Percentiles rank a stretch among this genome's conserved stretches.
Conservation (phyloP, 768 basidiomycete genomes). For the Mycena vitilis region DNA sequence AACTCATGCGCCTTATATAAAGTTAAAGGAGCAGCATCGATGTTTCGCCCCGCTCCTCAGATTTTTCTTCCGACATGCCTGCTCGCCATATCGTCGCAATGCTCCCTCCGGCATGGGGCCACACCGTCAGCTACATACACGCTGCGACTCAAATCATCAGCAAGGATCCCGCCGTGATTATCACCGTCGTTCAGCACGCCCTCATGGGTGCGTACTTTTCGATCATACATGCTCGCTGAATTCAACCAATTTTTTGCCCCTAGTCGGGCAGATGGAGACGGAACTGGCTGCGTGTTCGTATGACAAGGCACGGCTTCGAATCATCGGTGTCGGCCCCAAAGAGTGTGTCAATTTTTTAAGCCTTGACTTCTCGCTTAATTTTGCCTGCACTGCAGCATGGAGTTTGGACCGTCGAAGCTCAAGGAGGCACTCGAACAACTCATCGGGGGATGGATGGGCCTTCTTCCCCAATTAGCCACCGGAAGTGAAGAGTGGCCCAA, state of each 20-base stretch:
- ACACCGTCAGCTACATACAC: constrained; percentile 10
- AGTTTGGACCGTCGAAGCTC: constrained; percentile 7
- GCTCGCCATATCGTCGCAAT: constrained; percentile 14
- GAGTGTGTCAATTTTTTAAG: not conserved
- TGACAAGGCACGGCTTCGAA: constrained; percentile 16
- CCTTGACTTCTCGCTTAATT: not conserved
- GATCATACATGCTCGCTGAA: not conserved
- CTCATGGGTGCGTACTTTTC: constrained; percentile 4
- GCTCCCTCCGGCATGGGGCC: constrained; percentile 19
- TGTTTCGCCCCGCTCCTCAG: too few species aligned
- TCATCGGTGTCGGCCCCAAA: constrained; percentile 16
- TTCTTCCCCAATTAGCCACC: not conserved
- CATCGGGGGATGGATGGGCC: constrained; percentile 16
- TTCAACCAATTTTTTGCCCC: not conserved
- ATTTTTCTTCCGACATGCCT: not conserved
- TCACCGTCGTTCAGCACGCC: constrained; percentile 17
- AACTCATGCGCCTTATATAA: too few species aligned
- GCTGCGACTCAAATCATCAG: not conserved
- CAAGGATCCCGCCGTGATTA: constrained; percentile 1
- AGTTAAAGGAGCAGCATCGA: too few species aligned
- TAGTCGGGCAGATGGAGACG: constrained; percentile 19
- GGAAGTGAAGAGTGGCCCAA: constrained; percentile 24
- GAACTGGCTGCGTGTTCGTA: constrained; percentile 7
- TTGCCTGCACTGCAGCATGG: not conserved
- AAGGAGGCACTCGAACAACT: constrained; percentile 12